phyloP scores from a whole-genome alignment of 257 asterid species.

The Solanum piurae region DNA sequence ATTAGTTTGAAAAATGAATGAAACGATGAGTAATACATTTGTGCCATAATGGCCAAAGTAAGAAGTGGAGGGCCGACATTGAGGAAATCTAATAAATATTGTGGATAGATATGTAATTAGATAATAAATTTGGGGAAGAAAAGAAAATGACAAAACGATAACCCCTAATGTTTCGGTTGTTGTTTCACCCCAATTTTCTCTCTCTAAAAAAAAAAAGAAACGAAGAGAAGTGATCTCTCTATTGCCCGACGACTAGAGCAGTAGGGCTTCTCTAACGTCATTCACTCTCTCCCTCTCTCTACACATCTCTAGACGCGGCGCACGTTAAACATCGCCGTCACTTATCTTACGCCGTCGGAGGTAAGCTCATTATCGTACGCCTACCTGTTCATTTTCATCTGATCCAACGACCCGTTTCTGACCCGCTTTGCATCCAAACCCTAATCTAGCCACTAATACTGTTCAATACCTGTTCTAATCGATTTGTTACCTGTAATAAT shows the following conservation, averaged over 20 bases:
- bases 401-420: slow-evolving; percentile 2
- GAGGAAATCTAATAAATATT: neutral
- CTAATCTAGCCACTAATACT: neutral
- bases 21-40: neutral
- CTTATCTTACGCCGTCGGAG: slow-evolving; percentile 41
- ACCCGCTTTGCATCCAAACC: neutral
- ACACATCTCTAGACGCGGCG: slow-evolving; percentile 27
- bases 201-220: neutral
- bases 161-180: neutral
- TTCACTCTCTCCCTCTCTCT: slow-evolving; percentile 17
- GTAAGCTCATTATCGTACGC: slow-evolving; percentile 22
- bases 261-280: slow-evolving; percentile 41
- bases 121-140: neutral
- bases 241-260: slow-evolving; percentile 28
- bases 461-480: neutral
- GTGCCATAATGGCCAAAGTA: neutral
- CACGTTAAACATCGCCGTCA: slow-evolving; percentile 34
- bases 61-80: neutral
- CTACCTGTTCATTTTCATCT: neutral
- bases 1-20: neutral
- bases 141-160: neutral
- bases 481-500: slow-evolving; percentile 4
- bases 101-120: neutral
- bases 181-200: neutral
- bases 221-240: slow-evolving; percentile 13